Evolutionary conservation across 78 protist genomes (phyloP), one percentile per base, ranked within the genome.

Genomic region (Dictyostelium intermedium): DNA sequence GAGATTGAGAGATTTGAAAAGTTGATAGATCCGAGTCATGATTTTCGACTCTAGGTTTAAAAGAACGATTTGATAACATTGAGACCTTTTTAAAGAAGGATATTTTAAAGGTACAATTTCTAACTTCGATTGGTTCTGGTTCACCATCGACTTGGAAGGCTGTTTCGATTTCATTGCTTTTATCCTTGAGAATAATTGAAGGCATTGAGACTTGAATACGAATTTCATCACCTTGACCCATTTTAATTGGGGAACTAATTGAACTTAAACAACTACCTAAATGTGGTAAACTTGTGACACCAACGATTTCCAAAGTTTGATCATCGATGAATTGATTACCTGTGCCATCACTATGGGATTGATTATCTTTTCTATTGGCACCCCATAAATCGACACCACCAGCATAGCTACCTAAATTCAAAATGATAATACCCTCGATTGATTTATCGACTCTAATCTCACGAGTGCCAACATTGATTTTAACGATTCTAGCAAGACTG

Each of bases 111-210:
- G 85, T 69, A 39, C 83, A 61, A 16, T 14, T n/a, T 27, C 66
- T 50, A 23, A 30, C 61, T 18, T 85, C 92, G 4, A 93, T 41
- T 3, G 81, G 73, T 30, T 84, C 81, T 10, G 96, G 96, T 34
- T 93, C 96, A 61, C 96, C 96, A 74, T 93, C 96, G 16, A 83
- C 50, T 74, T 93, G 96, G 6, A 72, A 69, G 1, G 92, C 89
- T 1, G 83, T 61, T 39, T 80, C 41, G 13, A 43, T 30, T 50
- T 81, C 53, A 56, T 78, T 25, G 10, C 69, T 14, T 39, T 87
- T 41, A 27, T 20, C 32, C 18, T 25, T 66, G 13, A 10, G 66
- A 35, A 11, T 30, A 18, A 66, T 66, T 11, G 39, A 66, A 8
- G 63, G 50, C 11, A 41, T 77, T 23, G 34, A 23, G 1, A 79